Percentiles rank a stretch among this genome's conserved stretches.
Conservation (phyloP, 2,329 filamentous ascomycete genomes). For the Exophiala sp. region DNA sequence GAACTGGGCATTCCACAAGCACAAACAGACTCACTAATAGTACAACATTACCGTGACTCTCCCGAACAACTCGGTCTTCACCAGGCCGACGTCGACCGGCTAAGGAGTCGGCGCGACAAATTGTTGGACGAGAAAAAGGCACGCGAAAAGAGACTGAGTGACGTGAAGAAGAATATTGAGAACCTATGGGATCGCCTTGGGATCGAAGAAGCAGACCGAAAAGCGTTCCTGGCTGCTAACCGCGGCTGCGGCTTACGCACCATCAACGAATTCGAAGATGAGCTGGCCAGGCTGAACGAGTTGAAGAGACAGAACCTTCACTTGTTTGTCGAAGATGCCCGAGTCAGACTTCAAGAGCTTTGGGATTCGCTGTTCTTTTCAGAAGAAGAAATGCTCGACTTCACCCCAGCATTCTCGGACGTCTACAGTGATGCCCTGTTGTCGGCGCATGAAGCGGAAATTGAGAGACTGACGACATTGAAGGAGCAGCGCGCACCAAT, state of each 20-base stretch:
- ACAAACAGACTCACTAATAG: slow-evolving; percentile 81
- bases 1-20: slow-evolving; percentile 92
- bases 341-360: slow-evolving; percentile 84
- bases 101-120: slow-evolving; percentile 74
- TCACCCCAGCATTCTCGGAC: slow-evolving; percentile 93
- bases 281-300: slow-evolving; percentile 80
- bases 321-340: slow-evolving; percentile 90
- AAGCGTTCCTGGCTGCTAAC: slow-evolving; percentile 79
- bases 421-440: slow-evolving; percentile 95
- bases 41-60: slow-evolving; percentile 83
- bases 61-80: slow-evolving; percentile 94
- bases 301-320: slow-evolving; percentile 94
- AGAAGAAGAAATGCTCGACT: slow-evolving; percentile 98
- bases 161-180: slow-evolving; percentile 75
- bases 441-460: slow-evolving; percentile 91
- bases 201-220: slow-evolving; percentile 76
- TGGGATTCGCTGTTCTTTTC: slow-evolving; percentile 95
- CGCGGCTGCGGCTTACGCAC: slow-evolving; percentile 85
- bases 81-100: slow-evolving; percentile 72
- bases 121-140: slow-evolving; percentile 82
- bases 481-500: slow-evolving; percentile 84
- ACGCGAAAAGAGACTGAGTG: slow-evolving; percentile 72
- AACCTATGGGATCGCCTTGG: slow-evolving; percentile 84
- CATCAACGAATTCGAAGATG: slow-evolving; percentile 95
- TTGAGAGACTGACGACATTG: slow-evolving; percentile 73